These are phyloP conservation scores for Neofusicoccum laricinum DNA, from an alignment of 2,329 filamentous ascomycete species.

Conservation along the genomic window DNA sequence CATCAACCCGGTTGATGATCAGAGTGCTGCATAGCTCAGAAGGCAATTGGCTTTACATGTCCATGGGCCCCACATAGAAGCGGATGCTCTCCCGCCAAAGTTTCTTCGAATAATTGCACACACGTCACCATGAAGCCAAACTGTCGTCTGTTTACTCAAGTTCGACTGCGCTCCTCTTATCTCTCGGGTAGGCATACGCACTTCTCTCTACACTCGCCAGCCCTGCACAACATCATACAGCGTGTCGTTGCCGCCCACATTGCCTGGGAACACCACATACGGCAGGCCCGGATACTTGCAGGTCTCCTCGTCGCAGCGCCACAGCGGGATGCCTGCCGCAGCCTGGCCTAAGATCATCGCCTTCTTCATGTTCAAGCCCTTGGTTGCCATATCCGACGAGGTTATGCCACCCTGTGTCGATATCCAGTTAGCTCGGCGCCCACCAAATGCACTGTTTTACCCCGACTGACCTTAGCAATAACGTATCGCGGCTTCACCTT, in stretches of 20 bases:
- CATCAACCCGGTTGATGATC: too few species aligned
- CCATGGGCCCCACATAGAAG: too few species aligned
- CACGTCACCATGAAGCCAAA: neutral
- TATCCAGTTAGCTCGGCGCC: slow-evolving; percentile 23
- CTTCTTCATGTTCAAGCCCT: slow-evolving; percentile 53
- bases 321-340: slow-evolving; percentile 56
- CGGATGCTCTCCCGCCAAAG: too few species aligned
- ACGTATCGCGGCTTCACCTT: slow-evolving; percentile 53
- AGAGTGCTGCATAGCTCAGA: too few species aligned
- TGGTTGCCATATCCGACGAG: slow-evolving; percentile 57
- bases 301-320: slow-evolving; percentile 55
- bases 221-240: slow-evolving; percentile 46
- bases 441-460: neutral
- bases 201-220: slow-evolving; percentile 25
- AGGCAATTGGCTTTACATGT: too few species aligned
- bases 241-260: slow-evolving; percentile 52
- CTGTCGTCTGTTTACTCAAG: neutral
- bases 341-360: slow-evolving; percentile 58
- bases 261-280: slow-evolving; percentile 59
- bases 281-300: slow-evolving; percentile 52
- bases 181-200: too few species aligned
- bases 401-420: slow-evolving; percentile 52
- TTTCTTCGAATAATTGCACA: neutral
- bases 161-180: too few species aligned
- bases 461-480: slow-evolving; percentile 46